Evolutionary conservation across 2,329 filamentous ascomycete species (phyloP), one percentile per base, ranked within the genome.

Genomic region (Ustulina deusta): DNA sequence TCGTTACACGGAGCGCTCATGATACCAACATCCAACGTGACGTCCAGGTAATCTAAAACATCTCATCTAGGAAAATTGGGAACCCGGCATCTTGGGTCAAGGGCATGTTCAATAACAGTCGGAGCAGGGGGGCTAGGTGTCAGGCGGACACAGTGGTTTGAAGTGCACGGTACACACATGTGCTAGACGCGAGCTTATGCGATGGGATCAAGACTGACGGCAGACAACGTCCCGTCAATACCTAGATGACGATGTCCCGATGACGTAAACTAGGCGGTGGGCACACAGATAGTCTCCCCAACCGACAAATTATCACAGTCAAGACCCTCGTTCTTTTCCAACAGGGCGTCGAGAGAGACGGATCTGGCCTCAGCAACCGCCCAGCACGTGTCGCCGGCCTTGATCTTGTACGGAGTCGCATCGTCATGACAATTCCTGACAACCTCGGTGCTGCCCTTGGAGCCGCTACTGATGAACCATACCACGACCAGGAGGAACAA

Each of bases 381-480:
- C 85, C 84, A 87, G 74, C 86, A 88, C 7, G 84, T 86, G 68
- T 88, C 84, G 5, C 83, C 85, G 7, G 77, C 60, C 57, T 78
- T 71, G 49, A 89, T 77, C 42, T 77, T 76, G 71, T 86, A 82
- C 6, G 76, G 72, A 22, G 71, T 71, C 22, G 71, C 74, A 52
- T 78, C 78, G 17, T 76, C 75, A 0, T 65, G 69, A 40, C 82
- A 82, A 6, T 32, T 62, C 61, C 61, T 56, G 32, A 58, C 62
- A 40, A 71, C 63, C 10, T 72, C 73, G 7, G 71, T 49, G 40
- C 56, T 44, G 44, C 52, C 60, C 13, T 73, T 73, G 0, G 79
- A 73, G 2, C 75, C 76, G 62, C 76, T 73, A 64, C 79, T 76
- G 20, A 86, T 77, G 74, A 82, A 83, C 82, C 83, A 86, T 66